phyloP scores from a whole-genome alignment of 2,329 filamentous ascomycete genomes.

The Fusarium haematococcum region DNA sequence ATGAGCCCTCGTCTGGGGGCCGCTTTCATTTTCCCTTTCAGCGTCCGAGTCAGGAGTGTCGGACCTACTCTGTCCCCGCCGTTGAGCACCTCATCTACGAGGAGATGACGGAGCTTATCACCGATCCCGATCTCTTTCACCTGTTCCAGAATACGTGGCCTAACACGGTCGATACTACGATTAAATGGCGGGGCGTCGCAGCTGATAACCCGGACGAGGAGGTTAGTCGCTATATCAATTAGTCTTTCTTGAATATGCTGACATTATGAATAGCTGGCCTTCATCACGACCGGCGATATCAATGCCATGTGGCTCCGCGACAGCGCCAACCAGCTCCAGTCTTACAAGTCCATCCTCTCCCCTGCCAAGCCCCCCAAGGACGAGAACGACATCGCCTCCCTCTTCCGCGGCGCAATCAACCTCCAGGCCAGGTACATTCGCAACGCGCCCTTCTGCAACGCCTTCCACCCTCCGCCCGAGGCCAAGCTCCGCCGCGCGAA shows the following conservation, averaged over 20 bases:
- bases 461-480: slow-evolving; percentile 88
- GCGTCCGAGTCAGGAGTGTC: slow-evolving; percentile 79
- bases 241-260: neutral
- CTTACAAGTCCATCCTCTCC: slow-evolving; percentile 74
- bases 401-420: slow-evolving; percentile 82
- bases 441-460: slow-evolving; percentile 86
- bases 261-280: slow-evolving; percentile 67
- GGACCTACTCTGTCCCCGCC: slow-evolving; percentile 81
- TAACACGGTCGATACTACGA: slow-evolving; percentile 80
- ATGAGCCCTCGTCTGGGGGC: slow-evolving; percentile 82
- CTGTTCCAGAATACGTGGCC: slow-evolving; percentile 80
- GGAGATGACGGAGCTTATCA: slow-evolving; percentile 75
- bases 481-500: slow-evolving; percentile 55
- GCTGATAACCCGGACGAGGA: slow-evolving; percentile 71
- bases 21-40: slow-evolving; percentile 82
- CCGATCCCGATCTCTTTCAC: slow-evolving; percentile 80
- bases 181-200: slow-evolving; percentile 74
- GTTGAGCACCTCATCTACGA: slow-evolving; percentile 79
- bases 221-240: slow-evolving; percentile 33
- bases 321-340: slow-evolving; percentile 83
- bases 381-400: slow-evolving; percentile 67
- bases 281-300: slow-evolving; percentile 89
- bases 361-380: slow-evolving; percentile 59
- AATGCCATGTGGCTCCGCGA: slow-evolving; percentile 95
- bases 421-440: slow-evolving; percentile 79